These are phyloP conservation scores for Zasmidium cellare DNA, from an alignment of 2,329 filamentous ascomycete genomes.

Conservation along the genomic window DNA sequence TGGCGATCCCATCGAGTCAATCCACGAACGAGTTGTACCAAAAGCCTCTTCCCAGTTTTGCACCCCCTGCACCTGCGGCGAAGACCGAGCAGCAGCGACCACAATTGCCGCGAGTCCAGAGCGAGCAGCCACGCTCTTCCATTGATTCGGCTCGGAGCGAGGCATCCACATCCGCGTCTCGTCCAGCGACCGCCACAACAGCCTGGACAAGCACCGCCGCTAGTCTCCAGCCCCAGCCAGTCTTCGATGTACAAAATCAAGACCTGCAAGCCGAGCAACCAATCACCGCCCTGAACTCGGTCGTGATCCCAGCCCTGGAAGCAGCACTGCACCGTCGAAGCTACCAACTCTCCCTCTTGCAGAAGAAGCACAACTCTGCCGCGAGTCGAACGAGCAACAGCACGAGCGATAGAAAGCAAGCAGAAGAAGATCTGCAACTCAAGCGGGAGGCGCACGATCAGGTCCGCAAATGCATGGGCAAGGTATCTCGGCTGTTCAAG, in stretches of 20 bases:
- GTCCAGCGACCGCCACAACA: neutral
- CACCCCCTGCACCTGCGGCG: constrained; percentile 16
- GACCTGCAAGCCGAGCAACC: constrained; percentile 46
- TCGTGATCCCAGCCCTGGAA: constrained; percentile 90
- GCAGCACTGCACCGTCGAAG: constrained; percentile 80
- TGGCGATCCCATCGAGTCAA: constrained; percentile 10
- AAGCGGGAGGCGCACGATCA: constrained; percentile 74
- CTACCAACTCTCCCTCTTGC: constrained; percentile 59
- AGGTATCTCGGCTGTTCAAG: constrained; percentile 78
- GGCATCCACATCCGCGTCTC: neutral
- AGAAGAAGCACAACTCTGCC: constrained; percentile 43
- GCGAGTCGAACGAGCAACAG: constrained; percentile 11
- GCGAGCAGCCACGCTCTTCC: constrained; percentile 10
- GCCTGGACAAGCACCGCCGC: constrained; percentile 3
- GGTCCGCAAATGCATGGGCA: constrained; percentile 76
- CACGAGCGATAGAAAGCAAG: neutral
- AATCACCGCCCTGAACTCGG: constrained; percentile 82
- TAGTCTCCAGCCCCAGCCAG: constrained; percentile 3
- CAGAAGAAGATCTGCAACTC: constrained; percentile 39
- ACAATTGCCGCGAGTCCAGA: neutral
- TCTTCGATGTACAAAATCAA: neutral
- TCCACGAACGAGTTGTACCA: constrained; percentile 33
- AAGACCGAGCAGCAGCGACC: constrained; percentile 4
- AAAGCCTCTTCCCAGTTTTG: constrained; percentile 35
- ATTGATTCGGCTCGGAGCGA: constrained; percentile 15